These are phyloP conservation scores for Vinca minor DNA, from an alignment of 257 asterid species.

Conservation along the genomic window DNA sequence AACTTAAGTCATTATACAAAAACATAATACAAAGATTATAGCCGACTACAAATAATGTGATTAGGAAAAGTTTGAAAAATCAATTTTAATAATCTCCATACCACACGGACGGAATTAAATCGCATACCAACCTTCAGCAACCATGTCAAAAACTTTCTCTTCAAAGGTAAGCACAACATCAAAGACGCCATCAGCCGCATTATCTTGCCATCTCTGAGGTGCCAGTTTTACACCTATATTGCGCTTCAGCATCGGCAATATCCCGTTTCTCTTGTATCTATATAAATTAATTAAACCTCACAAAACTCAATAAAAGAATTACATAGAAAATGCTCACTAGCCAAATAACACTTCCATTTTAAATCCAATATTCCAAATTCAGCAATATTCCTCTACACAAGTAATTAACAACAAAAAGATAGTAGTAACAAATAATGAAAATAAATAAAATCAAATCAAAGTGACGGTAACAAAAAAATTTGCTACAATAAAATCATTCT, in stretches of 20 bases:
- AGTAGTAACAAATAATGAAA: too few relatives aligned
- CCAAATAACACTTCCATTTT: too few relatives aligned
- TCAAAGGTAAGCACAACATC: conserved; percentile 92
- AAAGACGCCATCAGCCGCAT: conserved; percentile 77
- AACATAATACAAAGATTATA: background rate
- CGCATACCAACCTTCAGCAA: conserved; percentile 58
- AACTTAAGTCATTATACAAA: too few relatives aligned
- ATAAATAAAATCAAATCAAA: too few relatives aligned
- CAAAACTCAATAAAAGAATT: background rate
- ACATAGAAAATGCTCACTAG: too few relatives aligned
- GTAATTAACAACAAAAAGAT: too few relatives aligned
- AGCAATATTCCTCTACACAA: too few relatives aligned
- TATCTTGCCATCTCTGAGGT: conserved; percentile 97
- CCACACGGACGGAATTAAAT: background rate
- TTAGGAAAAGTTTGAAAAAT: background rate
- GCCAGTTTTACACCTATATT: conserved; percentile 70
- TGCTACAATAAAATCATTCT: too few relatives aligned
- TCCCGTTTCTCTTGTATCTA: conserved; percentile 91
- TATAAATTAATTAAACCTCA: background rate
- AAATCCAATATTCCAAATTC: too few relatives aligned
- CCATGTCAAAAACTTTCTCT: conserved; percentile 95
- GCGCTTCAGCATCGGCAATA: conserved; percentile 96
- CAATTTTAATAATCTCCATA: too few relatives aligned
- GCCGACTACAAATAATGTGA: too few relatives aligned
- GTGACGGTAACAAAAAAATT: too few relatives aligned